Evolutionary conservation across 1,139 yeast genomes (phyloP), one percentile per base, ranked within the genome.

Genomic region (Suhomyces kunorum): DNA sequence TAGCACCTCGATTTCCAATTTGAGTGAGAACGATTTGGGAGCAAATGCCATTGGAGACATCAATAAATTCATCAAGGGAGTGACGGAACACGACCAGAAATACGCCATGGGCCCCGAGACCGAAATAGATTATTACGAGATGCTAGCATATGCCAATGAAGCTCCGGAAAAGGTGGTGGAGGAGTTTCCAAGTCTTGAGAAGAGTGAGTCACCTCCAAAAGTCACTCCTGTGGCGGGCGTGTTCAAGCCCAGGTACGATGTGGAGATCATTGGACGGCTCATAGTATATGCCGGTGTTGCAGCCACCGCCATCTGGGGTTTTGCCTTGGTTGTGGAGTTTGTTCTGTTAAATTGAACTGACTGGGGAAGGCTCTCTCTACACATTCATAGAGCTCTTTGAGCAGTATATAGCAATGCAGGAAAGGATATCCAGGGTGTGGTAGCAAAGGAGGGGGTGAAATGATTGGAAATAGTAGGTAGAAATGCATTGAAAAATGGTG

Each of bases 201-300:
- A 35, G 7, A 40, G 34, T 14, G 29, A 32, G 4, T 30, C 34
- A 14, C 18, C 47, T 19, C 36, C 33, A 27, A 33, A 30, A 20
- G 42, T 34, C 6, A 42, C 45, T 5, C 39, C 45, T 2, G 37
- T 47, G 2, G 45, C 45, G 8, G 76, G 72, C 5, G 82, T 68
- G 32, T 79, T 64, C 56, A 70, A 61, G 54, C 68, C 79, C 8
- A 67, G 89, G 39, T 83, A 81, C 53, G 92, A 84, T 47, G 82
- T 84, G 22, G 90, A 83, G 48, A 84, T 85, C 13, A 66, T 86
- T 32, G 87, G 92, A 9, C 71, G 90, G 53, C 60, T 86, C 43
- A 66, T 83, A 14, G 85, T 87, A 1, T 88, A 88, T 59, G 81
- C 85, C 3, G 95, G 95, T 0, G 77, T 87, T 19, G 70, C 87